Base-by-base conservation (phyloP, 257 asterid genomes). In the Cruciata laevipes region DNA sequence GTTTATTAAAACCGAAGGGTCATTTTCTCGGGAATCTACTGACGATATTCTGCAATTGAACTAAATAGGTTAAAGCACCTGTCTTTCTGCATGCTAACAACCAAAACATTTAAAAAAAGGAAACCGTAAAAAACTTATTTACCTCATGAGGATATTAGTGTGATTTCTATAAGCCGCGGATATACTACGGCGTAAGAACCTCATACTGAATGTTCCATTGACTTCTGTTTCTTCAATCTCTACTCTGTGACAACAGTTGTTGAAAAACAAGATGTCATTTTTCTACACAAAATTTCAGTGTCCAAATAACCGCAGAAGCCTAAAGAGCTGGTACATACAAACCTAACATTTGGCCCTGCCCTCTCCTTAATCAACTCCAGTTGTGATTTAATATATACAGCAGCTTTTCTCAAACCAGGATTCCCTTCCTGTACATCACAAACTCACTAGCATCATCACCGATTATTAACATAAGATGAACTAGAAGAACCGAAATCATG, bases 91-190 rank as follows among this genome's bases (percentile, higher is more conserved):
- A 67, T 23, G 17, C 13, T 16, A 49, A 51, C 38, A 65, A 17
- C 64, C 6, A 17, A 66, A 65, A 31, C 13, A 17, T 47, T 9
- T 10, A 67, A 35, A 51, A n/a, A 67, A 42, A 0, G 49, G n/a
- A 52, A 52, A 21, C 51, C 30, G n/a, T 52, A 49, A 27, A 51
- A 31, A 31, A 6, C 3, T 31, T 3, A 14, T 21, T 30, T 80
- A 92, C 98, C 98, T 89, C 91, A 89, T 86, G 59, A 85, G 78
- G 69, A 92, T 86, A 82, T 92, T 92, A 60, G 90, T 84, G 73
- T 85, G 97, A 47, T 86, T 85, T 68, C 96, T 86, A 75, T 89
- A 93, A 55, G 96, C 87, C 35, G 85, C 76, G 67, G 97, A 86
- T 74, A 93, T 78, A 81, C 96, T 88, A 67, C 77, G 85, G 52